These are phyloP conservation scores for Trichophyton rubrum DNA, from an alignment of 2,329 filamentous ascomycete species.

Conservation along the genomic window DNA sequence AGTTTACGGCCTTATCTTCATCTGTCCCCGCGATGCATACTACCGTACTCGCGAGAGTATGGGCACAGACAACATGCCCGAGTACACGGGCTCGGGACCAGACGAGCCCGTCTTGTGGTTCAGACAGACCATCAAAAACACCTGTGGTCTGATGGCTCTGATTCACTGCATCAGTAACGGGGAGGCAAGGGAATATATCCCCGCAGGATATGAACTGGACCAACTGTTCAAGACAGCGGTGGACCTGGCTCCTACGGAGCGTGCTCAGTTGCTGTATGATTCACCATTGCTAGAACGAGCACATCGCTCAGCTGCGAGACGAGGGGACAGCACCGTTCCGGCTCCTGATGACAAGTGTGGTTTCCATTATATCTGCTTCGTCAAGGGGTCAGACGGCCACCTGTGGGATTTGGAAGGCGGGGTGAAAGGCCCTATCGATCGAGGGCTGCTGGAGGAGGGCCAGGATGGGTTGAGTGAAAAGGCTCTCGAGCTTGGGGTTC, in stretches of 20 bases:
- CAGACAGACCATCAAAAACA: constrained; percentile 46
- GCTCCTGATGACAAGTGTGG: constrained; percentile 14
- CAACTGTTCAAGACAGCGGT: constrained; percentile 33
- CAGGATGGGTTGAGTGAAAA: constrained; percentile 22
- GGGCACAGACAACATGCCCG: constrained; percentile 24
- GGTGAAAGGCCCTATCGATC: constrained; percentile 22
- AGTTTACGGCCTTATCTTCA: constrained; percentile 40
- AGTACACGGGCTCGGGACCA: constrained; percentile 37
- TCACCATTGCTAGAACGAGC: constrained; percentile 22
- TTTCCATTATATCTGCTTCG: constrained; percentile 24
- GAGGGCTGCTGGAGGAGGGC: constrained; percentile 18
- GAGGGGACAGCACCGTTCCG: constrained; percentile 17
- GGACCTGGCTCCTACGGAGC: constrained; percentile 32
- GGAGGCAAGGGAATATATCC: constrained; percentile 31
- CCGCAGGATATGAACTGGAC: constrained; percentile 33
- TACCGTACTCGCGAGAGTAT: constrained; percentile 31
- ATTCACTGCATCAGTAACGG: constrained; percentile 44
- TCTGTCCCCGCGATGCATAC: constrained; percentile 36
- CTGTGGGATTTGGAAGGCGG: constrained; percentile 26
- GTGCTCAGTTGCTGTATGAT: constrained; percentile 41
- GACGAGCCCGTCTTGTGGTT: constrained; percentile 47
- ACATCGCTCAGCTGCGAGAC: constrained; percentile 15
- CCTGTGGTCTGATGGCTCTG: constrained; percentile 47
- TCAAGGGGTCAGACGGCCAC: constrained; percentile 22
- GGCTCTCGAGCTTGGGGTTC: constrained; percentile 21